Conservation (phyloP, 2,329 filamentous ascomycete genomes). For the Karstenula rhodostoma region DNA sequence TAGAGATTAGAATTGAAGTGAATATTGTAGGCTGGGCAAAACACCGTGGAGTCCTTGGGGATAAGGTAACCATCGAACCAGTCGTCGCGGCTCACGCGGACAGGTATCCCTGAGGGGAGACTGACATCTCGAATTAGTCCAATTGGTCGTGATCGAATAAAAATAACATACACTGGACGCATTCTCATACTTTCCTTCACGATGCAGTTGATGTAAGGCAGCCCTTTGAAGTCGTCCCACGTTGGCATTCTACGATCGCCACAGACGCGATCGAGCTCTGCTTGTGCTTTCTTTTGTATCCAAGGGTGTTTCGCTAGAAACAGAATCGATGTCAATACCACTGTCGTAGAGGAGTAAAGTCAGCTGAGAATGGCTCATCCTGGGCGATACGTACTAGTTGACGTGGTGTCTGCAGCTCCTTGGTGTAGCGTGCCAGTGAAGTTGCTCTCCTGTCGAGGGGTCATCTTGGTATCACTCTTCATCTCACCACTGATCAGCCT, state of each 20-base stretch:
- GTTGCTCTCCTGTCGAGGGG: slow-evolving; percentile 17
- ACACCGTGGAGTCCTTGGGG: slow-evolving; percentile 39
- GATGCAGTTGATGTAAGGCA: slow-evolving; percentile 42
- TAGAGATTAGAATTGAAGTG: slow-evolving; percentile 19
- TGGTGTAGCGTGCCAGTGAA: slow-evolving; percentile 28
- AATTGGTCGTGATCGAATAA: slow-evolving; percentile 1
- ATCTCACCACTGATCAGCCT: slow-evolving; percentile 28
- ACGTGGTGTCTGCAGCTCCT: slow-evolving; percentile 33
- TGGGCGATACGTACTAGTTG: slow-evolving; percentile 1
- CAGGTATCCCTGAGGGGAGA: slow-evolving; percentile 32
- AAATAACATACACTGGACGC: slow-evolving; percentile 29
- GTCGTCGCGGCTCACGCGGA: slow-evolving; percentile 32
- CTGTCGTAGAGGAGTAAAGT: slow-evolving; percentile 26
- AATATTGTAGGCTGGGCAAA: slow-evolving; percentile 38
- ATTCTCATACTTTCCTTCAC: slow-evolving; percentile 38
- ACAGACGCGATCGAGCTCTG: slow-evolving; percentile 30
- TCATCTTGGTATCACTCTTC: slow-evolving; percentile 20
- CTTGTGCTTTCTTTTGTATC: slow-evolving; percentile 31
- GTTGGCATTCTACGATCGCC: slow-evolving; percentile 25
- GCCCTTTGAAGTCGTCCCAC: slow-evolving; percentile 34
- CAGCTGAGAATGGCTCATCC: slow-evolving; percentile 15
- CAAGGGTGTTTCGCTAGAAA: slow-evolving; percentile 33
- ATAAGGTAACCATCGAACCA: slow-evolving; percentile 42
- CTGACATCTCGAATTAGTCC: slow-evolving; percentile 12
- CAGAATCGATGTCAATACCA: slow-evolving; percentile 31